A percentile compares a stretch with the other conserved stretches of the same genome.
Conservation (phyloP, 2,329 filamentous ascomycete species). For the Davidsoniella neocaledoniae region DNA sequence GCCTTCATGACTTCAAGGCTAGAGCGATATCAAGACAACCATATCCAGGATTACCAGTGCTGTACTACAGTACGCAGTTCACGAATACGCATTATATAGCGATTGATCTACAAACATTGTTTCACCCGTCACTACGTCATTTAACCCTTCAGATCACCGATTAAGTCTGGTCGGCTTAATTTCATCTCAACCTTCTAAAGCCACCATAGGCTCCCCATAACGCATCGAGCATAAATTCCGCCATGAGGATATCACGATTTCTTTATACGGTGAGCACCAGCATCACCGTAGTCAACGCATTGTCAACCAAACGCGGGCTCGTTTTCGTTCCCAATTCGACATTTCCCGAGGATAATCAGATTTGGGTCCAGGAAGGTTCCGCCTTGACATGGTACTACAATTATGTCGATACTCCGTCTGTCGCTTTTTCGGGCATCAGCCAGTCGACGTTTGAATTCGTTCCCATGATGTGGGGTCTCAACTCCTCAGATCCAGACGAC, state of each 20-base stretch:
- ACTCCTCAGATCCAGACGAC: slow-evolving; percentile 24
- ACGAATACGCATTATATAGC: too few relatives aligned
- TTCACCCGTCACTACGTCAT: too few relatives aligned
- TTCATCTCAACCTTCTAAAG: not conserved
- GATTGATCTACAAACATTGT: too few relatives aligned
- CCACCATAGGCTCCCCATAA: too few relatives aligned
- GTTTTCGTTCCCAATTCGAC: slow-evolving; percentile 44
- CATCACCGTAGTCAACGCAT: slow-evolving; percentile 18
- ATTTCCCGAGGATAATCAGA: slow-evolving; percentile 42
- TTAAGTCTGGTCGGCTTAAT: too few relatives aligned
- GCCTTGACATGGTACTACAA: slow-evolving; percentile 78
- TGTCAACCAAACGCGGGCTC: slow-evolving; percentile 53
- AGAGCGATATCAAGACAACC: too few relatives aligned
- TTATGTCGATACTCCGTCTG: slow-evolving; percentile 43
- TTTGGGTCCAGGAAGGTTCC: slow-evolving; percentile 41
- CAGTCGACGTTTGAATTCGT: slow-evolving; percentile 53
- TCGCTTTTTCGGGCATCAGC: slow-evolving; percentile 28
- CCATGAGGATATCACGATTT: not conserved
- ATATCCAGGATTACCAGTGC: too few relatives aligned
- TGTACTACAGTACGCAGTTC: too few relatives aligned
- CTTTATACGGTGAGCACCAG: not conserved
- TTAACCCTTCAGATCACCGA: too few relatives aligned
- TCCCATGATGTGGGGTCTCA: slow-evolving; percentile 14
- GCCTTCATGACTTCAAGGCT: too few relatives aligned
- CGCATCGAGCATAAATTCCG: too few relatives aligned